Evolutionary conservation across 805 yeast genomes (phyloP).

Genomic region (Spathaspora gorwiae): DNA sequence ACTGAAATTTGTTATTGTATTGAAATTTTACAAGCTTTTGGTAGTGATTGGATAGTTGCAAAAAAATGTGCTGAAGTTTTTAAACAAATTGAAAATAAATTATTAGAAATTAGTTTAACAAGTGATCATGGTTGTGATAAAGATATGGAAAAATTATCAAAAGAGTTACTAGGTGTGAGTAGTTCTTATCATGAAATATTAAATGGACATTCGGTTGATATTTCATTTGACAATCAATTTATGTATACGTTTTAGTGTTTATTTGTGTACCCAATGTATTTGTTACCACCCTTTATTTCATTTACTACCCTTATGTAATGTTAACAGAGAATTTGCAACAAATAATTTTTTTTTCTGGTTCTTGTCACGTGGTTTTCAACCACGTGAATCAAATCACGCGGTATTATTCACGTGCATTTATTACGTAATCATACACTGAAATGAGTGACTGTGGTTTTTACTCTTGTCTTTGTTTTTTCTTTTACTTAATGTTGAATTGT

Average conservation of each 20-base stretch:
- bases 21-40: constrained; percentile 43
- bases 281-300: too few relatives aligned
- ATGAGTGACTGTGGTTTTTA: too few relatives aligned
- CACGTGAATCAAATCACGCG: too few relatives aligned
- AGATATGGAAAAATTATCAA: constrained; percentile 33
- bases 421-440: too few relatives aligned
- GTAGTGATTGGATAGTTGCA: constrained; percentile 46
- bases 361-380: too few relatives aligned
- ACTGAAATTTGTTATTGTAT: constrained; percentile 43
- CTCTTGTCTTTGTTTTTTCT: too few relatives aligned
- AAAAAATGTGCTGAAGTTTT: constrained; percentile 42
- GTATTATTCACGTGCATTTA: too few relatives aligned
- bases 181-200: constrained; percentile 44
- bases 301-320: too few relatives aligned
- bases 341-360: too few relatives aligned
- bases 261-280: background rate
- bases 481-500: too few relatives aligned
- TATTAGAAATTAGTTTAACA: constrained; percentile 41
- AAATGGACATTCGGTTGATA: constrained; percentile 43
- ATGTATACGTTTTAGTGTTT: constrained; percentile 4
- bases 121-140: constrained; percentile 20
- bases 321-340: too few relatives aligned
- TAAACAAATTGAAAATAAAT: constrained; percentile 38
- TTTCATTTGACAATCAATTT: constrained; percentile 33
- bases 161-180: constrained; percentile 41